phyloP scores from a whole-genome alignment of 2,329 filamentous ascomycete genomes.

The Aphanocladium album region DNA sequence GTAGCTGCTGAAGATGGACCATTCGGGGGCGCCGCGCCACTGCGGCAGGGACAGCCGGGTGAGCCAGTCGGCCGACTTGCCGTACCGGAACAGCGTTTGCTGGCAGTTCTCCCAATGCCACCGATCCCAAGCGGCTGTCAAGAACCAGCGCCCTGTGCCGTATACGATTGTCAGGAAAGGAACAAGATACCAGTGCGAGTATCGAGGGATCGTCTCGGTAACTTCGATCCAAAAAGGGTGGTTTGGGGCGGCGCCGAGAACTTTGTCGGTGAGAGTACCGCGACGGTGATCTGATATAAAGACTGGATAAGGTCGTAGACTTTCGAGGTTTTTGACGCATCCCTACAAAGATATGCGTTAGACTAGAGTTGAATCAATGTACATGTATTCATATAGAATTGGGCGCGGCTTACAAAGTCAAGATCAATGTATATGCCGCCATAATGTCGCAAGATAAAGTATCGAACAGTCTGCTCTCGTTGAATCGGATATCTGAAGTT shows the following conservation, averaged over 20 bases:
- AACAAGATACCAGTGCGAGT: background rate
- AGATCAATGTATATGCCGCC: slow-evolving; percentile 69
- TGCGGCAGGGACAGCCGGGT: slow-evolving; percentile 8
- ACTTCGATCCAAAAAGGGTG: slow-evolving; percentile 4
- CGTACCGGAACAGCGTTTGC: background rate
- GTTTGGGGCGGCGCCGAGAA: slow-evolving; percentile 2
- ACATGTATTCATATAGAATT: no score
- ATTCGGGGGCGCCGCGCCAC: slow-evolving; percentile 10
- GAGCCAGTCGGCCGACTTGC: background rate
- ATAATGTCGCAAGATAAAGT: slow-evolving; percentile 67
- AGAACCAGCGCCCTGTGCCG: slow-evolving; percentile 10
- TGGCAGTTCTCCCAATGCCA: slow-evolving; percentile 6
- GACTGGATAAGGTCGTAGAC: background rate
- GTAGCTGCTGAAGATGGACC: slow-evolving; percentile 9
- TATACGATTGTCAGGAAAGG: background rate
- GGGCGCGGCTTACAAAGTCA: slow-evolving; percentile 18
- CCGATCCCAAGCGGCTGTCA: slow-evolving; percentile 3
- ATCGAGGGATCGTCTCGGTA: slow-evolving; percentile 6
- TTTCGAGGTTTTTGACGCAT: slow-evolving; percentile 6
- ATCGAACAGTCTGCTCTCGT: slow-evolving; percentile 66
- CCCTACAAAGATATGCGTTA: background rate
- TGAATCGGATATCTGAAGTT: slow-evolving; percentile 67
- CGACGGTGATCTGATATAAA: slow-evolving; percentile 3
- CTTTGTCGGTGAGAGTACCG: background rate
- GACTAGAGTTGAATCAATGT: background rate